Percentiles rank a stretch among this genome's conserved stretches.
Conservation (phyloP, 1,139 yeast genomes). For the Yamadazyma trypodendri region DNA sequence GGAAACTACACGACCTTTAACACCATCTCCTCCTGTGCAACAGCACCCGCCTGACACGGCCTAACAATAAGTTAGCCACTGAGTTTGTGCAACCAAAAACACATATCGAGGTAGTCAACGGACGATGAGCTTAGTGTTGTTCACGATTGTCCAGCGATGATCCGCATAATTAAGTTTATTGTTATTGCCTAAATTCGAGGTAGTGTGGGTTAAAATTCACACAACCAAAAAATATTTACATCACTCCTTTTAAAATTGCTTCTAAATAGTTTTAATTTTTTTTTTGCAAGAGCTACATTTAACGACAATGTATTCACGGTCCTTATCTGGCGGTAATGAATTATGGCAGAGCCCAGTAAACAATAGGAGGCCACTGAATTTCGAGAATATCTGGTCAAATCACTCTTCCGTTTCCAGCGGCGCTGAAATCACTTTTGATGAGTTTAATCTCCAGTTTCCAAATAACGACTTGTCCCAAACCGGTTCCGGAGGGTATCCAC, state of each 20-base stretch:
- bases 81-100: too few species aligned
- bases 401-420: conserved; percentile 10
- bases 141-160: too few species aligned
- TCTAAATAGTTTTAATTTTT: background rate
- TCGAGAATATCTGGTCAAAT: conserved; percentile 15
- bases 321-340: conserved; percentile 5
- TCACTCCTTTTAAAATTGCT: conserved; percentile 1
- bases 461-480: background rate
- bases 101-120: too few species aligned
- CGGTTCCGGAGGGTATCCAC: background rate
- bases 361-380: conserved; percentile 12
- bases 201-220: conserved; percentile 4
- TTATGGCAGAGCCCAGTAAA: conserved; percentile 3
- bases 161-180: background rate
- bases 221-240: background rate
- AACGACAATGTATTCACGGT: conserved; percentile 4
- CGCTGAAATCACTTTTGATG: conserved; percentile 4
- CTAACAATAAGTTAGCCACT: too few species aligned
- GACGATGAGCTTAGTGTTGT: too few species aligned
- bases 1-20: too few species aligned
- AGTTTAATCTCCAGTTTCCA: background rate
- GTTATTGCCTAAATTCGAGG: background rate
- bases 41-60: too few species aligned
- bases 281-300: background rate
- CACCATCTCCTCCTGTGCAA: too few species aligned